Evolutionary conservation across 2,329 filamentous ascomycete species (phyloP), one percentile per base, ranked within the genome.

Genomic region (Helotiales sp.): DNA sequence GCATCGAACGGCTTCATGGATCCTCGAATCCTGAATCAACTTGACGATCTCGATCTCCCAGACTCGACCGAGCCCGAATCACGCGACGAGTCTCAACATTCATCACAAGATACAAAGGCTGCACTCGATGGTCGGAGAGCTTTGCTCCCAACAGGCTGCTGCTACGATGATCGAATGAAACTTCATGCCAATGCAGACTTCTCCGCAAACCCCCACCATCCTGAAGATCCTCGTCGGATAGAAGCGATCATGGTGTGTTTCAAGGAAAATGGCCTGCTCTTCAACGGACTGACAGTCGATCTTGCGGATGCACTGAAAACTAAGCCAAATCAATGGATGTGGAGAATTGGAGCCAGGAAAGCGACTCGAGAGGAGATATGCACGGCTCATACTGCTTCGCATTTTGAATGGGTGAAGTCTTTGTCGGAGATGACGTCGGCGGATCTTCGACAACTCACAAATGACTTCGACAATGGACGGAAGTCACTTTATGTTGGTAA

Each of bases 161-260:
- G 92, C 72, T 99, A 98, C 77, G 96, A 99, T 80, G 89, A 93
- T 65, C 89, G 95, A 34, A 99, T 99, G 96, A 93, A 96, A 68
- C 91, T 96, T 68, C 96, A 99, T 78, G 92, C 93, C 63, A 97
- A 97, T 77, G 89, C 92, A 17, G 89, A 93, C 77, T 90, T 88
- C 75, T 87, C 86, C 20, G 85, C 86, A 1, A 86, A 89, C 57
- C 91, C 95, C 24, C 90, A 96, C 61, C 96, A 99, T 75, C 96
- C 96, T 0, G 96, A 99, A 79, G 96, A 99, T 75, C 96, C 96
- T 1, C 86, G 93, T 30, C 89, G 96, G 15, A 97, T 99, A 67
- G 92, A 94, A 74, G 91, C 92, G 75, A 99, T 99, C 72, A 97
- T 96, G 84, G 91, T 92, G 73, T 92, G 92, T 45, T 91, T 99